These are phyloP conservation scores for Hymenoscyphus linearis DNA, from an alignment of 2,329 filamentous ascomycete genomes.

Conservation along the genomic window DNA sequence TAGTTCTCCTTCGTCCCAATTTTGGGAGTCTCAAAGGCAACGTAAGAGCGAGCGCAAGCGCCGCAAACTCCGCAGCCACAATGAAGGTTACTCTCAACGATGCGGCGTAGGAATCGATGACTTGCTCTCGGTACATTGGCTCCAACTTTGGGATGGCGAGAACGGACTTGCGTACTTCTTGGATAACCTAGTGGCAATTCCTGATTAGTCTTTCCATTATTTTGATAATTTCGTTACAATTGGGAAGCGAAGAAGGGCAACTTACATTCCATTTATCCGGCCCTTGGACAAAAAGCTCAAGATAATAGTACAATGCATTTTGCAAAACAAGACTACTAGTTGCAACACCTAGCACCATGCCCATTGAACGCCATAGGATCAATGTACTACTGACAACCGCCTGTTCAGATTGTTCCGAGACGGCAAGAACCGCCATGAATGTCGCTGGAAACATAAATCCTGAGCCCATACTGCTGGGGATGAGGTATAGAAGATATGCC, in stretches of 20 bases:
- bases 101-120: conserved; percentile 49
- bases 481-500: conserved; percentile 51
- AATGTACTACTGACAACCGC: conserved; percentile 67
- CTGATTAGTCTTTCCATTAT: background rate
- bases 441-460: conserved; percentile 61
- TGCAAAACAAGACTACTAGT: conserved; percentile 67
- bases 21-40: conserved; percentile 49
- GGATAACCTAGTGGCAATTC: conserved; percentile 38
- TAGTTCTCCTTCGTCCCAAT: conserved; percentile 39
- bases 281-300: conserved; percentile 54
- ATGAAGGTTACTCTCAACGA: conserved; percentile 43
- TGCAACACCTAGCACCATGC: conserved; percentile 69
- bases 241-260: background rate
- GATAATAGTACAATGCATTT: conserved; percentile 58
- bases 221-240: background rate
- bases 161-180: conserved; percentile 47
- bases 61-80: conserved; percentile 41
- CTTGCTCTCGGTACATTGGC: conserved; percentile 45
- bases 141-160: conserved; percentile 44
- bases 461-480: conserved; percentile 52
- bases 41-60: conserved; percentile 44
- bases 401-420: conserved; percentile 55
- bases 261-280: conserved; percentile 45
- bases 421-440: conserved; percentile 58
- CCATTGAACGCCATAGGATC: conserved; percentile 65